phyloP scores from a whole-genome alignment of 805 yeast species.

The Myxozyma monticola region DNA sequence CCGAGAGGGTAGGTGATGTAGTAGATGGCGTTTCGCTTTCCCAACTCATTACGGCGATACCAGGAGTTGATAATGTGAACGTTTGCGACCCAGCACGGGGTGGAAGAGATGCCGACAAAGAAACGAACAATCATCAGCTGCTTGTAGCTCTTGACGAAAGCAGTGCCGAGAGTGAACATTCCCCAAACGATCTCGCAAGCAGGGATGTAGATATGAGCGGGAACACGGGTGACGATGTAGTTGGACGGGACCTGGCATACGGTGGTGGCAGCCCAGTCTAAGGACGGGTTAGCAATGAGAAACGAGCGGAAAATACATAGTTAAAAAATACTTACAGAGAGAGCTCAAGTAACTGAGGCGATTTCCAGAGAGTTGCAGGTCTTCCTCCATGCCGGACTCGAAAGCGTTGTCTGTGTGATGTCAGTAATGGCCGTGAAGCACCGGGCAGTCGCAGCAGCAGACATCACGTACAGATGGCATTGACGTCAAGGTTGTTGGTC shows the following conservation, averaged over 20 bases:
- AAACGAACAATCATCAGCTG: slow-evolving; percentile 62
- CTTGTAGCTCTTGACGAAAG: slow-evolving; percentile 46
- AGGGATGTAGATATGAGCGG: slow-evolving; percentile 48
- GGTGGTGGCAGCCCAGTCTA: slow-evolving; percentile 29
- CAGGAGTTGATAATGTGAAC: slow-evolving; percentile 49
- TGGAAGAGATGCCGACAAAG: slow-evolving; percentile 68
- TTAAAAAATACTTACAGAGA: slow-evolving; percentile 36
- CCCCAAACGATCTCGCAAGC: slow-evolving; percentile 67
- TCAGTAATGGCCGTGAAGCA: background rate
- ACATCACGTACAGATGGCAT: slow-evolving; percentile 19
- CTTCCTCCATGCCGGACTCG: slow-evolving; percentile 45
- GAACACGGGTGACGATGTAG: slow-evolving; percentile 36
- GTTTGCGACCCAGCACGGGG: slow-evolving; percentile 60
- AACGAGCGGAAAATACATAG: slow-evolving; percentile 15
- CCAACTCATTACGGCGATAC: slow-evolving; percentile 57
- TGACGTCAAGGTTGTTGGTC: slow-evolving; percentile 24
- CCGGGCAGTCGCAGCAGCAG: background rate
- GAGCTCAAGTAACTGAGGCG: slow-evolving; percentile 34
- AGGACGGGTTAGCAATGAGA: background rate
- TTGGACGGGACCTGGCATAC: slow-evolving; percentile 40
- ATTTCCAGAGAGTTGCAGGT: slow-evolving; percentile 33
- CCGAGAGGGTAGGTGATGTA: slow-evolving; percentile 46
- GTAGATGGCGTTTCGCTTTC: slow-evolving; percentile 46
- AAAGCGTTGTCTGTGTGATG: slow-evolving; percentile 42
- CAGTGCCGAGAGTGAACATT: slow-evolving; percentile 58